A percentile compares a stretch with the other conserved stretches of the same genome.
Evolutionary conservation across 306 rosid genomes (phyloP).

Genomic region (Neltuma alba): DNA sequence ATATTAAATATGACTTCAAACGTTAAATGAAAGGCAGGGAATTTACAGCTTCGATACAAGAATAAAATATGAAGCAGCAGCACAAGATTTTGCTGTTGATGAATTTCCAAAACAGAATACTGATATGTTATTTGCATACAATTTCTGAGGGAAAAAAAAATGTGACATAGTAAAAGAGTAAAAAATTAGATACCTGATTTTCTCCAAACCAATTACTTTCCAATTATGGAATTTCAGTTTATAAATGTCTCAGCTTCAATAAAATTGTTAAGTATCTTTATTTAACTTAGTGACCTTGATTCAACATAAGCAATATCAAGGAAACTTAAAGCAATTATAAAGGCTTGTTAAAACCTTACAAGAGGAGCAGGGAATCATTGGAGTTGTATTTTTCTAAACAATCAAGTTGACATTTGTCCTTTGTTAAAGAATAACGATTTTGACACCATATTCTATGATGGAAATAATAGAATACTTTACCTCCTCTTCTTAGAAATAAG

Average conservation of each 20-base stretch:
- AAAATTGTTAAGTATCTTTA: neutral
- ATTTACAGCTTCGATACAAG: neutral
- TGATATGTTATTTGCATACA: neutral
- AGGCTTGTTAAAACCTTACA: constrained; percentile 15
- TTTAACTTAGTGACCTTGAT: constrained; percentile 1
- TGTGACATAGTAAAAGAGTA: neutral
- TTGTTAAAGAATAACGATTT: neutral
- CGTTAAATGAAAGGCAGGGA: constrained; percentile 17
- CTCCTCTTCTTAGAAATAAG: too few relatives aligned
- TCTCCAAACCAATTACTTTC: neutral
- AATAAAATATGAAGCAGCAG: neutral
- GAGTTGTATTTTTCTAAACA: neutral
- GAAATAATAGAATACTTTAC: neutral
- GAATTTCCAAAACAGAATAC: constrained; percentile 14
- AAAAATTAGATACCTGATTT: neutral
- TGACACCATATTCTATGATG: neutral
- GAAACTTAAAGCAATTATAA: neutral
- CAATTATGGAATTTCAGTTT: neutral
- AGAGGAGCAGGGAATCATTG: neutral
- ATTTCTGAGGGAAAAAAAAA: neutral
- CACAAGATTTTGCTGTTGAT: neutral
- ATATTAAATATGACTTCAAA: constrained; percentile 11
- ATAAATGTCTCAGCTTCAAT: neutral
- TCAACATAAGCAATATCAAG: constrained; percentile 3
- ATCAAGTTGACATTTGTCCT: neutral